Conservation (phyloP, 108 stramenopile species). For the Skeletonema costatum region DNA sequence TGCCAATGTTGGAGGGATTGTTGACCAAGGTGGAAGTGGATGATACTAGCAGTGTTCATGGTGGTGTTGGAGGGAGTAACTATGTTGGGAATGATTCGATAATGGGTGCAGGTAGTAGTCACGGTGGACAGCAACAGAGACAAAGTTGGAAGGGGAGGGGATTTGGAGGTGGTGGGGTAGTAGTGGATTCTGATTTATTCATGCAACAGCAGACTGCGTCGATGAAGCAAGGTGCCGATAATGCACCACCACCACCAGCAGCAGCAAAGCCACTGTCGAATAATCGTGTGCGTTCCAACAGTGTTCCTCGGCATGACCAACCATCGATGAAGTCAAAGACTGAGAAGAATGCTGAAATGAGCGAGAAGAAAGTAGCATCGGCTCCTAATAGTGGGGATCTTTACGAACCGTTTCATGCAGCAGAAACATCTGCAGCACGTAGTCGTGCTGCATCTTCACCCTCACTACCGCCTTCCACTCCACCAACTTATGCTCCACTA, state of each 20-base stretch:
- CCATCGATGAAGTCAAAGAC: neutral
- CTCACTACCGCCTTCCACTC: neutral
- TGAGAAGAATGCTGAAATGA: neutral
- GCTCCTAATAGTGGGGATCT: neutral
- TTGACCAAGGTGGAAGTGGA: constrained; percentile 33
- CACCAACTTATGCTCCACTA: constrained; percentile 16
- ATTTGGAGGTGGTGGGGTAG: constrained; percentile 41
- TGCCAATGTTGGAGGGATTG: constrained; percentile 71
- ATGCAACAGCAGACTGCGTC: neutral
- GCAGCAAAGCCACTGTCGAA: neutral
- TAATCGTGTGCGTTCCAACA: neutral
- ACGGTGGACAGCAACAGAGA: constrained; percentile 14
- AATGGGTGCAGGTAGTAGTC: neutral
- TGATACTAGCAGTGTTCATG: neutral
- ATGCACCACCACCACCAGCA: neutral
- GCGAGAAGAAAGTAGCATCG: neutral
- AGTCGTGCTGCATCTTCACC: constrained; percentile 2
- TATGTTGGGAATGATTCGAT: constrained; percentile 1
- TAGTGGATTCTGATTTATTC: neutral
- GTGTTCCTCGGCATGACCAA: neutral
- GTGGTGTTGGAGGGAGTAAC: neutral
- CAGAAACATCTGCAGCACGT: neutral
- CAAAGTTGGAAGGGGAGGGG: constrained; percentile 49
- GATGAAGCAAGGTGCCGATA: neutral
- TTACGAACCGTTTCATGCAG: neutral